These are phyloP conservation scores for Hemileccinum rubropunctum DNA, from an alignment of 768 basidiomycete genomes.

Conservation along the genomic window DNA sequence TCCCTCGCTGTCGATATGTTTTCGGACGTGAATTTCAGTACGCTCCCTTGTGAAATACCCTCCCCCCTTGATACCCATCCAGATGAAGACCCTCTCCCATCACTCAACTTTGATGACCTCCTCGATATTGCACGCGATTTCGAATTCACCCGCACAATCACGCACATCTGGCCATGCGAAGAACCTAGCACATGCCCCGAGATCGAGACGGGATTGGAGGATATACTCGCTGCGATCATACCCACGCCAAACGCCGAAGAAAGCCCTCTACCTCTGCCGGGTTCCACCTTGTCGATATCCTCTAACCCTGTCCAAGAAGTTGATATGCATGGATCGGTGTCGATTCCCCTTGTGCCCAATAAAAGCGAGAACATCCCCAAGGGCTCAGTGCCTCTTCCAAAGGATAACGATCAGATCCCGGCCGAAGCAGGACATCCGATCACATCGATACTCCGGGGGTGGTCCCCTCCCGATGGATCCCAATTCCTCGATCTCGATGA, in stretches of 20 bases:
- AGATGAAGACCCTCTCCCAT: slow-evolving; percentile 4
- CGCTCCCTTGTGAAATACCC: slow-evolving; percentile 8
- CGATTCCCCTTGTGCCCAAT: not conserved
- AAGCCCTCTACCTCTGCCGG: not conserved
- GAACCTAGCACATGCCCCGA: slow-evolving; percentile 8
- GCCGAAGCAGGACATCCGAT: not conserved
- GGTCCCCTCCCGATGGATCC: slow-evolving; percentile 26
- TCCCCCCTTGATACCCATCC: not conserved
- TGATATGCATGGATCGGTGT: not conserved
- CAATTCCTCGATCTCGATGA: slow-evolving; percentile 25
- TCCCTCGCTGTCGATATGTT: slow-evolving; percentile 22
- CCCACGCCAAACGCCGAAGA: slow-evolving; percentile 3
- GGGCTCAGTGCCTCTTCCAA: not conserved
- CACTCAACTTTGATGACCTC: slow-evolving; percentile 25
- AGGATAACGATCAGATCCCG: slow-evolving; percentile 2
- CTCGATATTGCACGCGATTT: slow-evolving; percentile 30
- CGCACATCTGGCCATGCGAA: slow-evolving; percentile 20
- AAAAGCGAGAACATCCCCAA: not conserved
- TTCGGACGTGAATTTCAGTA: slow-evolving; percentile 11
- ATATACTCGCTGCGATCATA: slow-evolving; percentile 15
- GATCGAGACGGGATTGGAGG: slow-evolving; percentile 16
- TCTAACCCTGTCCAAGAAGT: not conserved
- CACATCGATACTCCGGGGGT: slow-evolving; percentile 19
- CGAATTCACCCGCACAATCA: slow-evolving; percentile 25
- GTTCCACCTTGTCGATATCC: not conserved